These are phyloP conservation scores for Retiboletus fuscus DNA, from an alignment of 1,284 basidiomycete genomes.

Conservation along the genomic window DNA sequence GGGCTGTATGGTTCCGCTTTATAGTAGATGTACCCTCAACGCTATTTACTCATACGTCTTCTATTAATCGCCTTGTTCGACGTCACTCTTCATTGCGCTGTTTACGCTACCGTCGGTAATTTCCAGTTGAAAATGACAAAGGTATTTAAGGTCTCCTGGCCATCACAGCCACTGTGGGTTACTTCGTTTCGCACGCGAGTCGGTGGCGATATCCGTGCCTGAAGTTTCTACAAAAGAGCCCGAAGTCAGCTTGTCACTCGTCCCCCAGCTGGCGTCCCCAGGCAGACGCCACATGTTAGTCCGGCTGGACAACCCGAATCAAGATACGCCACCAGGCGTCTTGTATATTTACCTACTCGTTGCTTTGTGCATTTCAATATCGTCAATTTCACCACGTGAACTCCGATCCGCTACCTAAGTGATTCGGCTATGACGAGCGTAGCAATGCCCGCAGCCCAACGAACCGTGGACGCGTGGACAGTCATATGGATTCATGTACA, in stretches of 20 bases:
- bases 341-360: conserved; percentile 21
- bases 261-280: conserved; percentile 16
- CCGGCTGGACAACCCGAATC: conserved; percentile 22
- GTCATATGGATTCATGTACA: conserved; percentile 40
- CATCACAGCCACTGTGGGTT: conserved; percentile 46
- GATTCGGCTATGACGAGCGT: conserved; percentile 19
- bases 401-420: conserved; percentile 36
- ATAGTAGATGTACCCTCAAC: conserved; percentile 50
- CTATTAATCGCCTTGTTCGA: conserved; percentile 46
- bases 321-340: conserved; percentile 11
- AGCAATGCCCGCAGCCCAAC: conserved; percentile 39
- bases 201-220: conserved; percentile 31
- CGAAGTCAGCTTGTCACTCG: conserved; percentile 30
- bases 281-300: conserved; percentile 25
- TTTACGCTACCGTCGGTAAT: conserved; percentile 47
- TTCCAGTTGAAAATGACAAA: conserved; percentile 39
- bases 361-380: conserved; percentile 47
- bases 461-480: conserved; percentile 20
- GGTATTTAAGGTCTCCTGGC: conserved; percentile 46
- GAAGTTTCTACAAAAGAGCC: conserved; percentile 32
- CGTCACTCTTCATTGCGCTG: conserved; percentile 37
- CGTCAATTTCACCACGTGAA: conserved; percentile 34
- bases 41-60: conserved; percentile 49
- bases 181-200: conserved; percentile 38
- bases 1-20: conserved; percentile 44